Evolutionary conservation across 2,329 filamentous ascomycete genomes (phyloP).

Genomic region (Talaromyces sp.): DNA sequence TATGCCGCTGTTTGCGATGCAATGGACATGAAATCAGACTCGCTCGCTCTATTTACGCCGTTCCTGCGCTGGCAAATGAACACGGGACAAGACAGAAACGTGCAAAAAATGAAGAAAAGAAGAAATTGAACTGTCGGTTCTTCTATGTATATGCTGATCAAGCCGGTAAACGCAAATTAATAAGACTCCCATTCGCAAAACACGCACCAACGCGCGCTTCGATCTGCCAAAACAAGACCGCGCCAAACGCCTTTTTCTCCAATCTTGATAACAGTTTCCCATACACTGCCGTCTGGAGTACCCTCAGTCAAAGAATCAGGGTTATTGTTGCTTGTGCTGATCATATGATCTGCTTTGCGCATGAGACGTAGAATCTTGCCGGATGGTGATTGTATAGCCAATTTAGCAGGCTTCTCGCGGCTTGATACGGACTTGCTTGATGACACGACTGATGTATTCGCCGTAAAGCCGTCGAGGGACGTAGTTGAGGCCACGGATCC

Average conservation of each 20-base stretch:
- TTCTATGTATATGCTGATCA: not conserved
- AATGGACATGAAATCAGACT: not conserved
- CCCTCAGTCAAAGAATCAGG: constrained; percentile 38
- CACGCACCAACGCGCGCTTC: constrained; percentile 66
- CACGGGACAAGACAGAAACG: not conserved
- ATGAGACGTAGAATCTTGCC: constrained; percentile 82
- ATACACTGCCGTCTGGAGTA: constrained; percentile 53
- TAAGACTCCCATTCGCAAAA: constrained; percentile 65
- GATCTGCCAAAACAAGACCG: constrained; percentile 61
- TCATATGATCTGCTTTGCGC: constrained; percentile 48
- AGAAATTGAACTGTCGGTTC: not conserved
- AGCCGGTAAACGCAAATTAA: constrained; percentile 28
- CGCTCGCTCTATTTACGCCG: constrained; percentile 11
- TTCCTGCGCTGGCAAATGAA: constrained; percentile 5
- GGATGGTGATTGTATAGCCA: constrained; percentile 89
- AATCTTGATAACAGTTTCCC: constrained; percentile 67
- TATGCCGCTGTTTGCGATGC: constrained; percentile 12
- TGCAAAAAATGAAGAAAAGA: not conserved
- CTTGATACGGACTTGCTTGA: constrained; percentile 31
- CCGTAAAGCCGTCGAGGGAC: constrained; percentile 40
- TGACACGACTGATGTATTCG: constrained; percentile 55
- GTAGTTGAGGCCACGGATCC: constrained; percentile 50
- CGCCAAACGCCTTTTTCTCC: constrained; percentile 62
- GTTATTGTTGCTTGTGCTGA: constrained; percentile 29
- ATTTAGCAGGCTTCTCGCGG: constrained; percentile 78